phyloP scores from a whole-genome alignment of 2,329 filamentous ascomycete genomes.

The Fusarium continuum region DNA sequence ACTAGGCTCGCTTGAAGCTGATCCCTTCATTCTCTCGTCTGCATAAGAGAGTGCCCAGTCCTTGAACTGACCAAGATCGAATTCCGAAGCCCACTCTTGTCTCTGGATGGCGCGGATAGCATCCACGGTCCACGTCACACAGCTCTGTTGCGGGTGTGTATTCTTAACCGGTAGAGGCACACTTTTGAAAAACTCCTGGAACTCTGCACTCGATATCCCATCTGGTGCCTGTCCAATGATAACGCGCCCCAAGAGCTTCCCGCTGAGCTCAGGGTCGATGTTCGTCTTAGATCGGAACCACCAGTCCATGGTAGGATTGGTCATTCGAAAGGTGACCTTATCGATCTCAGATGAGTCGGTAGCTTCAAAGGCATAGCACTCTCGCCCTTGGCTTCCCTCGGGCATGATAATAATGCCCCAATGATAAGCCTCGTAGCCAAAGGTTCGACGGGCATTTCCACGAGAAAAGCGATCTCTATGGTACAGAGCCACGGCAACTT shows the following conservation, averaged over 20 bases:
- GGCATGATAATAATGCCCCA: slow-evolving; percentile 46
- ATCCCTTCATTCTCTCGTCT: slow-evolving; percentile 40
- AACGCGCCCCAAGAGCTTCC: slow-evolving; percentile 44
- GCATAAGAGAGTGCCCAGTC: slow-evolving; percentile 43
- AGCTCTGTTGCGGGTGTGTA: slow-evolving; percentile 48
- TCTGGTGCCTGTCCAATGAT: slow-evolving; percentile 41
- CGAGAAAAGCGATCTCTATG: slow-evolving; percentile 43
- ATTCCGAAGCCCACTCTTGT: slow-evolving; percentile 37
- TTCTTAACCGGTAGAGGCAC: slow-evolving; percentile 46
- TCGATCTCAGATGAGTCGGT: slow-evolving; percentile 46
- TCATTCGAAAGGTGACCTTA: slow-evolving; percentile 44
- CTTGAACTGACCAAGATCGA: slow-evolving; percentile 43
- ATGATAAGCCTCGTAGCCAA: slow-evolving; percentile 46
- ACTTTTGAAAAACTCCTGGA: slow-evolving; percentile 34
- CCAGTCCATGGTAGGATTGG: slow-evolving; percentile 48
- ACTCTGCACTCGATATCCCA: slow-evolving; percentile 21
- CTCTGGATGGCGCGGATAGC: slow-evolving; percentile 42
- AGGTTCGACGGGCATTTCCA: slow-evolving; percentile 33
- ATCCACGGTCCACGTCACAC: slow-evolving; percentile 46
- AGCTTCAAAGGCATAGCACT: slow-evolving; percentile 41
- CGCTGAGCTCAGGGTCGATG: slow-evolving; percentile 23
- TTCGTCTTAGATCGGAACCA: slow-evolving; percentile 37
- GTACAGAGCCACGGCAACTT: slow-evolving; percentile 42
- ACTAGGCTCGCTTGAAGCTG: slow-evolving; percentile 20
- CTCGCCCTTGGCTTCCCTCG: slow-evolving; percentile 6